These are phyloP conservation scores for Antitrichia curtipendula DNA, from an alignment of 225 moss, liverwort and hornwort species.

Conservation along the genomic window DNA sequence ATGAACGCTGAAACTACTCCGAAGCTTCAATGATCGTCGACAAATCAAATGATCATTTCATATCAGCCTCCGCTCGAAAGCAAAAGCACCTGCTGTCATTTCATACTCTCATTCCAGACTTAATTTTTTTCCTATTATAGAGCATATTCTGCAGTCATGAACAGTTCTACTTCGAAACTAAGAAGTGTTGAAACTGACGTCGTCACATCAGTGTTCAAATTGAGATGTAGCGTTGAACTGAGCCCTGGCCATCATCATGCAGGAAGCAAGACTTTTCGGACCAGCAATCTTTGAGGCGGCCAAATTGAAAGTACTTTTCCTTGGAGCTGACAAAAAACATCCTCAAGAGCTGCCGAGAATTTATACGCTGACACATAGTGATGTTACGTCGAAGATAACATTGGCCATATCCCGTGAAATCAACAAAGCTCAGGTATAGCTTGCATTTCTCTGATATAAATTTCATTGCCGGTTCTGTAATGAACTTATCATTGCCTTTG, in stretches of 20 bases:
- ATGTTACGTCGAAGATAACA: slow-evolving; percentile 79
- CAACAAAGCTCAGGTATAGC: slow-evolving; percentile 68
- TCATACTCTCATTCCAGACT: neutral
- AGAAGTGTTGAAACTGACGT: no score
- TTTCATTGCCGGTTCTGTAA: no score
- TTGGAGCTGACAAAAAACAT: slow-evolving; percentile 43
- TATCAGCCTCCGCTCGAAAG: neutral
- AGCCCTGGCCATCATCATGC: neutral
- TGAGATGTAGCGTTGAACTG: neutral
- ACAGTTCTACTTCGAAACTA: neutral
- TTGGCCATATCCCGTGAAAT: slow-evolving; percentile 83
- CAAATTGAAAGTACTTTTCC: slow-evolving; percentile 79
- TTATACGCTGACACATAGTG: slow-evolving; percentile 92
- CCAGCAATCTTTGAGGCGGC: slow-evolving; percentile 89
- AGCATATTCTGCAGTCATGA: neutral
- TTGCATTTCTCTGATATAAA: neutral
- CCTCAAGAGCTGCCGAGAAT: slow-evolving; percentile 61
- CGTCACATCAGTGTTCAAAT: no score
- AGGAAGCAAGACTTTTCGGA: slow-evolving; percentile 79
- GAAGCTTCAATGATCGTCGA: neutral
- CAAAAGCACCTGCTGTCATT: no score
- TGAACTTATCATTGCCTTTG: no score
- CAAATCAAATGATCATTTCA: no score
- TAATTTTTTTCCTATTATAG: neutral
- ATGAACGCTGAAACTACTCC: neutral